Evolutionary conservation across 768 basidiomycete genomes (phyloP).

Genomic region (Auricularia cornea): DNA sequence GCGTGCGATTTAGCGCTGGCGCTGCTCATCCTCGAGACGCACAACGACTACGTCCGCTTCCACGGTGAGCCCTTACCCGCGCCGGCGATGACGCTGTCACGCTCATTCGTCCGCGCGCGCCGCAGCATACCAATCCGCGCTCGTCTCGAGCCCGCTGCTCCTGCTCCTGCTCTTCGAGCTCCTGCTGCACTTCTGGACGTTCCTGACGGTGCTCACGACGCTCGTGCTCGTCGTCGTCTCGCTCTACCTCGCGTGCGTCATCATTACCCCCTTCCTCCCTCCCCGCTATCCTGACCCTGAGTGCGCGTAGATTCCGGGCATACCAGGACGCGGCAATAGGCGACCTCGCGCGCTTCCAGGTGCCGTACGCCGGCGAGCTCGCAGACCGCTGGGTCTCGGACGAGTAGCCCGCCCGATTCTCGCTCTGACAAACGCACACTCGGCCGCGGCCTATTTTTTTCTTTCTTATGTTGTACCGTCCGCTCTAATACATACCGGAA

Average conservation of each 20-base stretch:
- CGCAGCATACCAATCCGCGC: constrained; percentile 70
- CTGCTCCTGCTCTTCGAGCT: constrained; percentile 47
- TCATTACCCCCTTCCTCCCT: background rate
- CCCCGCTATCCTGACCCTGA: constrained; percentile 13
- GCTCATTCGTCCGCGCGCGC: too few relatives aligned
- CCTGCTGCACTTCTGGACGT: constrained; percentile 42
- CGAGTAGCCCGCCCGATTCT: constrained; percentile 31
- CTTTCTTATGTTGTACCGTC: too few relatives aligned
- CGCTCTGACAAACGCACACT: too few relatives aligned
- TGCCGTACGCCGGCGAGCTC: constrained; percentile 55
- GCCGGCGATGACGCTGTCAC: constrained; percentile 4
- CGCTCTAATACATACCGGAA: too few relatives aligned
- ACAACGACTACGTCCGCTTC: constrained; percentile 70
- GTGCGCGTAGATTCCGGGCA: constrained; percentile 35
- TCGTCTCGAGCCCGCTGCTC: constrained; percentile 57
- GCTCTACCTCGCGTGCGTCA: constrained; percentile 49
- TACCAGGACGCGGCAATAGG: constrained; percentile 45
- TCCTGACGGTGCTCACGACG: constrained; percentile 43
- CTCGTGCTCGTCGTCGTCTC: constrained; percentile 35
- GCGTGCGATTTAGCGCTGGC: constrained; percentile 38
- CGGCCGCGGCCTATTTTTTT: too few relatives aligned
- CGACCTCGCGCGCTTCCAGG: constrained; percentile 46
- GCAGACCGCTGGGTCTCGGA: constrained; percentile 65
- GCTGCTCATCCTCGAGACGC: constrained; percentile 65
- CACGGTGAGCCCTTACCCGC: constrained; percentile 43